Percentiles rank a stretch among this genome's conserved stretches.
Evolutionary conservation across 805 yeast genomes (phyloP).

Genomic region (Cyberlindnera nakhonratchasimensis): DNA sequence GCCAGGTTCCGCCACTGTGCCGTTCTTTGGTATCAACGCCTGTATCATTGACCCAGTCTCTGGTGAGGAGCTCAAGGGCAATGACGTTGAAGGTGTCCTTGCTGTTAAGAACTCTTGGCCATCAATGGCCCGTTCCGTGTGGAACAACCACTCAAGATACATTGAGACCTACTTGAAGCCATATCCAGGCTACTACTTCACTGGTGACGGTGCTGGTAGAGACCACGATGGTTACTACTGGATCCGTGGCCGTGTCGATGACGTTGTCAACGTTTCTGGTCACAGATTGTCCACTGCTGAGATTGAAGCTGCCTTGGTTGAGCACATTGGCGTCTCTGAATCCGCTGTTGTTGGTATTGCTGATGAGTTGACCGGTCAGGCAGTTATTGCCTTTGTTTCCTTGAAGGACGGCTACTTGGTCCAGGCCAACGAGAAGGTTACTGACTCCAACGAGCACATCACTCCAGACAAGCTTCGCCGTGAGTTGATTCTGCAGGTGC

Average conservation of each 20-base stretch:
- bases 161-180: slow-evolving; percentile 81
- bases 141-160: slow-evolving; percentile 71
- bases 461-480: slow-evolving; percentile 27
- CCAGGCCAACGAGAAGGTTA: slow-evolving; percentile 27
- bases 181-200: slow-evolving; percentile 77
- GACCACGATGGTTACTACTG: slow-evolving; percentile 82
- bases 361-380: slow-evolving; percentile 84
- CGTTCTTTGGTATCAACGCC: slow-evolving; percentile 78
- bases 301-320: slow-evolving; percentile 78
- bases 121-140: slow-evolving; percentile 78
- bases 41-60: slow-evolving; percentile 69
- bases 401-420: slow-evolving; percentile 43
- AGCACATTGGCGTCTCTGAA: slow-evolving; percentile 79
- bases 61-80: slow-evolving; percentile 65
- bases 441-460: slow-evolving; percentile 30
- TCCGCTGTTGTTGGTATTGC: slow-evolving; percentile 81
- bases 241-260: slow-evolving; percentile 86
- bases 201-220: slow-evolving; percentile 89
- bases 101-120: slow-evolving; percentile 79
- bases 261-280: slow-evolving; percentile 83
- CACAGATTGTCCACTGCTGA: slow-evolving; percentile 88
- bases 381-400: slow-evolving; percentile 79
- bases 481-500: slow-evolving; percentile 58
- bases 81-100: slow-evolving; percentile 77
- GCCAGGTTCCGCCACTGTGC: slow-evolving; percentile 83